A percentile compares a stretch with the other conserved stretches of the same genome.
phyloP scores from a whole-genome alignment of 2,329 filamentous ascomycete genomes.

The Beauveria sp. region DNA sequence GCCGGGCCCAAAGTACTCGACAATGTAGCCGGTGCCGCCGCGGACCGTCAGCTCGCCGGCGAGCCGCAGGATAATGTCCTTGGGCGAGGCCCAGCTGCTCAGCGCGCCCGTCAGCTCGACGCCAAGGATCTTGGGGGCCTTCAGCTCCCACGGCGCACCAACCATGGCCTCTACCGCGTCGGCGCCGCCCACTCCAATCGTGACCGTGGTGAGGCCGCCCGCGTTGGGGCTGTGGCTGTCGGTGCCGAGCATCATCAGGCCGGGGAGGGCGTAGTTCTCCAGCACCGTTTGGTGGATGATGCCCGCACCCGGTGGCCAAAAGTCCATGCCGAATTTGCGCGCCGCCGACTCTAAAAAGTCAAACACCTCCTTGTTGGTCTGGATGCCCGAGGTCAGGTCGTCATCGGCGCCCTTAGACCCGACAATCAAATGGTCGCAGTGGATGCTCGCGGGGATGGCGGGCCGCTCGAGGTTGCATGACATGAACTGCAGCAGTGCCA shows the following conservation, averaged over 20 bases:
- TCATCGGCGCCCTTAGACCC: constrained; percentile 82
- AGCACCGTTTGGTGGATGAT: constrained; percentile 97
- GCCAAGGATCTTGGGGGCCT: constrained; percentile 84
- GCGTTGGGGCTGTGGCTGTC: constrained; percentile 97
- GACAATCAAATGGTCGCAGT: constrained; percentile 99
- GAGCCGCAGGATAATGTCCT: constrained; percentile 88
- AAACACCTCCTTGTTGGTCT: constrained; percentile 93
- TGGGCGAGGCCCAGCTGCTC: constrained; percentile 85
- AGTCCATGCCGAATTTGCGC: constrained; percentile 88
- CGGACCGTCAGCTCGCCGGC: constrained; percentile 86
- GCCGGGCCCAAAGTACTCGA: constrained; percentile 89
- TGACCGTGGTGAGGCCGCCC: constrained; percentile 87
- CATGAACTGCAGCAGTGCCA: constrained; percentile 99
- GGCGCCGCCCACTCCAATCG: constrained; percentile 93
- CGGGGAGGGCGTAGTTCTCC: constrained; percentile 96
- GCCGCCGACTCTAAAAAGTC: constrained; percentile 92
- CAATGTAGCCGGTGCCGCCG: constrained; percentile 87
- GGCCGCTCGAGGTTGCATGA: constrained; percentile 83
- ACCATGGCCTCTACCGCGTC: constrained; percentile 96
- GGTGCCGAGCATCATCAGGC: constrained; percentile 97
- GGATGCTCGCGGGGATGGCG: constrained; percentile 91
- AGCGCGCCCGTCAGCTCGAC: constrained; percentile 78
- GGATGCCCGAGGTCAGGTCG: constrained; percentile 77
- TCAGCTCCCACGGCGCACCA: constrained; percentile 94
- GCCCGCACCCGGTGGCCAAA: constrained; percentile 88